Evolutionary conservation across 768 basidiomycete genomes (phyloP).

Genomic region (Serpula lacrymans): DNA sequence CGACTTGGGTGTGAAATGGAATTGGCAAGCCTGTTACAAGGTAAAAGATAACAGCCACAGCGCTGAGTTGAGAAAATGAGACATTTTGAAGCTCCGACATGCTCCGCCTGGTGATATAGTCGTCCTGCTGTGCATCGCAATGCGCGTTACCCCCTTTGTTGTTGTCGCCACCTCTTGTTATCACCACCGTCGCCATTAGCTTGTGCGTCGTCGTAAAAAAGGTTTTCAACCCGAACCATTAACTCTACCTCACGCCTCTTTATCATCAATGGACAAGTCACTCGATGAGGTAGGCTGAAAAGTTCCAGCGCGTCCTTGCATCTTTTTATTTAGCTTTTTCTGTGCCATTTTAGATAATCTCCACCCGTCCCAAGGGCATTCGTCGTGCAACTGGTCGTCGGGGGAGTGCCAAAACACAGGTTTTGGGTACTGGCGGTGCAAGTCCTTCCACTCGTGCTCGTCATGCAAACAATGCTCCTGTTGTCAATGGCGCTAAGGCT

Average conservation of each 20-base stretch:
- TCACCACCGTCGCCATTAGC: constrained; percentile 3
- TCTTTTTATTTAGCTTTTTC: constrained; percentile 18
- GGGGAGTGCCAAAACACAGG: constrained; percentile 48
- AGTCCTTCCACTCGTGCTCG: constrained; percentile 54
- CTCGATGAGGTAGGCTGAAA: constrained; percentile 69
- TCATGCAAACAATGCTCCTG: constrained; percentile 38
- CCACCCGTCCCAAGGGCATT: constrained; percentile 48
- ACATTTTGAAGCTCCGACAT: constrained; percentile 20
- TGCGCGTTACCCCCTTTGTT: constrained; percentile 26
- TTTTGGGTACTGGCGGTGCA: constrained; percentile 53
- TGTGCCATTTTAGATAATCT: constrained; percentile 53
- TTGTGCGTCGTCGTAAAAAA: not conserved
- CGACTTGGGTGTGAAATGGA: constrained; percentile 5
- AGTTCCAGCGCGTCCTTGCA: constrained; percentile 19
- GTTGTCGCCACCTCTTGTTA: constrained; percentile 19
- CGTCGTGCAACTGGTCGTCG: constrained; percentile 45
- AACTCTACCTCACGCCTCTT: not conserved
- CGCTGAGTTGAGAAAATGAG: constrained; percentile 5
- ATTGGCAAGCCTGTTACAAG: not conserved
- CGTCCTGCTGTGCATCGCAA: not conserved
- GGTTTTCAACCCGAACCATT: not conserved
- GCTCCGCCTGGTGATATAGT: constrained; percentile 17
- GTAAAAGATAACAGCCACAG: not conserved
- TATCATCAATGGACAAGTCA: constrained; percentile 66
- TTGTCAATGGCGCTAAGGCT: constrained; percentile 33